Percentiles rank a stretch among this genome's conserved stretches.
Conservation (phyloP, 2,329 filamentous ascomycete genomes). For the Xylariaceae sp. region DNA sequence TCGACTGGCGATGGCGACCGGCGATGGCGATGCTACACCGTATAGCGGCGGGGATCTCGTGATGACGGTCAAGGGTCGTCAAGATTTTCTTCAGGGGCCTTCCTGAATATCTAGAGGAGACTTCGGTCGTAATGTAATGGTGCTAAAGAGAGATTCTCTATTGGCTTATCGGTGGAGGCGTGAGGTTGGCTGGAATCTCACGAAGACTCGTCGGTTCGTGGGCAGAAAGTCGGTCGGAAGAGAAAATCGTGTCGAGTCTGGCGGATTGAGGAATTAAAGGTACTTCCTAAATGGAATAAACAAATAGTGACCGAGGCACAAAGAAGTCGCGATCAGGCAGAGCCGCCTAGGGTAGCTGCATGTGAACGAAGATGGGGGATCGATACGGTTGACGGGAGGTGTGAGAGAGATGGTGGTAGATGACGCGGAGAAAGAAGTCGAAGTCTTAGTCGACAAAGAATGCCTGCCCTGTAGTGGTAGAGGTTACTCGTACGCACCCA, state of each 20-base stretch:
- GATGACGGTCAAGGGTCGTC: neutral
- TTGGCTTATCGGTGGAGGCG: neutral
- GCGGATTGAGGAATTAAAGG: too few species aligned
- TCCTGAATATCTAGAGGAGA: neutral
- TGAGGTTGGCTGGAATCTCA: neutral
- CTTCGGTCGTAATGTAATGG: neutral
- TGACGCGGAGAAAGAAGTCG: constrained; percentile 19
- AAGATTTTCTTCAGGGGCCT: neutral
- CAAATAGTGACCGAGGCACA: neutral
- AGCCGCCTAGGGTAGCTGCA: neutral
- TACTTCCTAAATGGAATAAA: neutral
- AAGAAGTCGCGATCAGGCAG: constrained; percentile 2
- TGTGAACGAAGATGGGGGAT: neutral
- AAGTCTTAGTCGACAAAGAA: constrained; percentile 5
- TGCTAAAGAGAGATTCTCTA: neutral
- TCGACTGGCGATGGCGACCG: neutral
- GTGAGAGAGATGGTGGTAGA: constrained; percentile 1
- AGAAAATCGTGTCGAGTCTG: neutral
- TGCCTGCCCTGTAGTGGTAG: neutral
- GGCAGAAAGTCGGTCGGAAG: constrained; percentile 3
- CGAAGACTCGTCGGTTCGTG: constrained; percentile 1
- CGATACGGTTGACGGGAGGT: constrained; percentile 4
- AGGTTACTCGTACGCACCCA: neutral
- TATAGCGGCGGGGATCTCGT: neutral
- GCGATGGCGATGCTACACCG: neutral